Base-by-base conservation (phyloP, 495 filamentous ascomycete genomes). In the Trichoderma erinaceum region DNA sequence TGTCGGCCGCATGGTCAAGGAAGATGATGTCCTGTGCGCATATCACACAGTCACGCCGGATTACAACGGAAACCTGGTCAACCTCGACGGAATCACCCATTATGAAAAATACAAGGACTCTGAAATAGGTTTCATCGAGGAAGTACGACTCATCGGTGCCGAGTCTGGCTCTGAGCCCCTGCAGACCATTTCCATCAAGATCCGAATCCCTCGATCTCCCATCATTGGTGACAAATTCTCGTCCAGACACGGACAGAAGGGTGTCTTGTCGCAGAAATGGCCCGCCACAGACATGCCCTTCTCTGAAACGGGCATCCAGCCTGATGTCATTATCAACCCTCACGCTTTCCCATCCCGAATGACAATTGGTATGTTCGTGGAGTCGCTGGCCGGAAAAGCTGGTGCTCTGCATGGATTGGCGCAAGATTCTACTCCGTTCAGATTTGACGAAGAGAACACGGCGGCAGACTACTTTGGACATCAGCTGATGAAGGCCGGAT, bases 291-390 rank as follows among this genome's bases (percentile, higher is more conserved):
- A 99, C 77, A 97, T 99, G 93, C 95, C 95, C 10, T 99, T 99
- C 80, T 92, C 92, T 27, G 95, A 99, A 80, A 91, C 90, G 58
- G 95, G 95, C 68, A 97, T 99, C 74, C 92, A 97, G 74, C 95
- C 95, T 4, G 95, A 99, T 77, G 82, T 97, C 72, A 99, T 99
- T 75, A 99, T 99, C 82, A 99, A 99, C 79, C 95, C 95, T 69
- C 95, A 99, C 85, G 95, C 95, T 78, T 99, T 99, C 85, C 95
- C 95, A n/a, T 98, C 95, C 67, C 94, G 95, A 78, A 99, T 99
- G 95, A 99, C 95, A 29, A 99, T 99, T 76, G 95, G 95, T 76
- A 97, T 98, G 90, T 97, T 99, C 81, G 89, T 99, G 72, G 95
- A 99, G 79, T 97, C 93, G 8, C 85, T 99, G 69, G 95, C 95